phyloP scores from a whole-genome alignment of 2,329 filamentous ascomycete species.

The Raffaelea deltoideospora region DNA sequence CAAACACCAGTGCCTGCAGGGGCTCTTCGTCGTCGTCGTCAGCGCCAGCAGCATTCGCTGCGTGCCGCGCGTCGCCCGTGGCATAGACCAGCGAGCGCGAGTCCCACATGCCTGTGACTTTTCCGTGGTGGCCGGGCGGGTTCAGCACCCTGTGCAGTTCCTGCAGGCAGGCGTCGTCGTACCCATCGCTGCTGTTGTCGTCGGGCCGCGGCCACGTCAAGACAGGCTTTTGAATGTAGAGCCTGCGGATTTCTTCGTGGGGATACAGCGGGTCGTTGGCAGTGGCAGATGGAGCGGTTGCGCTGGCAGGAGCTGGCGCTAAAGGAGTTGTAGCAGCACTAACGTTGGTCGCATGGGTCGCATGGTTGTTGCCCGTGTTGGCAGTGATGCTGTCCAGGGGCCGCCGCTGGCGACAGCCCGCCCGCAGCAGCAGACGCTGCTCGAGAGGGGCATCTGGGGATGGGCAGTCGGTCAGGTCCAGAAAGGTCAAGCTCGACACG shows the following conservation, averaged over 20 bases:
- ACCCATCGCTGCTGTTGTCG: neutral
- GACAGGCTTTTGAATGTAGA: too few species aligned
- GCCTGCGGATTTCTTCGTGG: conserved; percentile 9
- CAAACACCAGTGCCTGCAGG: conserved; percentile 26
- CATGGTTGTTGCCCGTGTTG: neutral
- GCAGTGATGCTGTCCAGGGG: conserved; percentile 1
- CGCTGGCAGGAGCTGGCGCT: neutral
- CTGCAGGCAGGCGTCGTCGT: conserved; percentile 13
- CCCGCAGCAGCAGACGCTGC: conserved; percentile 31
- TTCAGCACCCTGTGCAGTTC: conserved; percentile 23
- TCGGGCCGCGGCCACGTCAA: too few species aligned
- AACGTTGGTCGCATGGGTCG: too few species aligned
- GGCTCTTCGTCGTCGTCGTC: too few species aligned
- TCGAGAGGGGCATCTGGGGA: conserved; percentile 15
- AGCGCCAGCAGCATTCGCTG: conserved; percentile 11
- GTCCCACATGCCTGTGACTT: conserved; percentile 27
- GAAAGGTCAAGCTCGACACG: conserved; percentile 32
- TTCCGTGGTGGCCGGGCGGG: conserved; percentile 18
- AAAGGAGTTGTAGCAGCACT: neutral
- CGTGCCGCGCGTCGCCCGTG: conserved; percentile 12
- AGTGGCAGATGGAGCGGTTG: neutral
- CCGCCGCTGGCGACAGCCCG: conserved; percentile 24
- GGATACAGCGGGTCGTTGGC: conserved; percentile 9
- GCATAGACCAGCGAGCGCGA: conserved; percentile 32
- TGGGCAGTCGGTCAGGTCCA: conserved; percentile 44